A percentile compares a stretch with the other conserved stretches of the same genome.
Conservation (phyloP, 352 stramenopile genomes). For the Pythium insidiosum region DNA sequence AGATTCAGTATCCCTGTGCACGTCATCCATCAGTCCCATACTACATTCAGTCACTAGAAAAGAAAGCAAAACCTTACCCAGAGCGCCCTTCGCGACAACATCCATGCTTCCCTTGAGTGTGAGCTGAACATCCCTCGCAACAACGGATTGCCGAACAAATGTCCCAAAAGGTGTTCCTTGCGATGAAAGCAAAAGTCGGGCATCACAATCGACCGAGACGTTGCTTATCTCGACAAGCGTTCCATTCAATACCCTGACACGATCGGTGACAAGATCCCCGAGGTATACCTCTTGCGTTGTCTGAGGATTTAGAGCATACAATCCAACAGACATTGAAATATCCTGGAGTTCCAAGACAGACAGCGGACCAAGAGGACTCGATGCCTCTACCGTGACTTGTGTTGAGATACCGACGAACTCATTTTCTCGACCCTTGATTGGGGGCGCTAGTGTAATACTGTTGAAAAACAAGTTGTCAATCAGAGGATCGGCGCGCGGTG, state of each 20-base stretch:
- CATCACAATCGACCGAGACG: conserved; percentile 58
- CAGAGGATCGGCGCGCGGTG: conserved; percentile 50
- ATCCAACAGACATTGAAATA: conserved; percentile 50
- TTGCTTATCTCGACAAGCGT: conserved; percentile 52
- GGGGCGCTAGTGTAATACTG: conserved; percentile 39
- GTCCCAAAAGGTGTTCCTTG: conserved; percentile 41
- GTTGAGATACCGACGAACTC: conserved; percentile 34
- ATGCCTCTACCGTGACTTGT: conserved; percentile 52
- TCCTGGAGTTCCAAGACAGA: conserved; percentile 50
- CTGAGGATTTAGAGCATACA: conserved; percentile 17
- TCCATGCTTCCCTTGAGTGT: conserved; percentile 43
- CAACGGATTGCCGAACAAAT: conserved; percentile 62
- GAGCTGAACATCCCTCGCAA: conserved; percentile 35
- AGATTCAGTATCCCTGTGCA: conserved; percentile 41
- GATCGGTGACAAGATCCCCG: conserved; percentile 37
- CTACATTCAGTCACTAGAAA: no score
- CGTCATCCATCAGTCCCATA: no score
- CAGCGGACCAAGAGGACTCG: conserved; percentile 49
- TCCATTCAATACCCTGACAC: conserved; percentile 48
- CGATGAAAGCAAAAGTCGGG: conserved; percentile 30
- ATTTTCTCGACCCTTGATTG: conserved; percentile 33
- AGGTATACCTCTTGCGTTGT: conserved; percentile 22
- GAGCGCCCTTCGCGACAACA: conserved; percentile 49
- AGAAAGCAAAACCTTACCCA: conserved; percentile 38
- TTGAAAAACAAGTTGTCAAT: conserved; percentile 61